A percentile compares a stretch with the other conserved stretches of the same genome.
Conservation (phyloP, 441 rosid genomes). For the Rhodomyrtus psidioides region DNA sequence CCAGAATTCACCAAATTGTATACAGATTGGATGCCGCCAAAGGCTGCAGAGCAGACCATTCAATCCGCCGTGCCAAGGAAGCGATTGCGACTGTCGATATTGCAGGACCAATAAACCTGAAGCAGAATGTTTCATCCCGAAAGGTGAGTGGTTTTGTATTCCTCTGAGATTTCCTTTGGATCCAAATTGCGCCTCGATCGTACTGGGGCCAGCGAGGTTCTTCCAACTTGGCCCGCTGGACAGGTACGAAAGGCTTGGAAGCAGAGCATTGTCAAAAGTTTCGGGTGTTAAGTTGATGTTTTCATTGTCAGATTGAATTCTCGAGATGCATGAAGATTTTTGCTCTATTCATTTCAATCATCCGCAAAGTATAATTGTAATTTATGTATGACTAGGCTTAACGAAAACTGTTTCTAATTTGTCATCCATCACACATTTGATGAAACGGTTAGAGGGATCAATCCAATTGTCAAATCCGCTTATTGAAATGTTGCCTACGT, state of each 20-base stretch:
- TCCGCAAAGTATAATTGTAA: background rate
- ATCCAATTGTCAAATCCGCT: background rate
- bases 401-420: background rate
- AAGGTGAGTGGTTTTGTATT: background rate
- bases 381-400: background rate
- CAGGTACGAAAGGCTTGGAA: no score
- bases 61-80: background rate
- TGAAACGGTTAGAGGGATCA: background rate
- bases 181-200: no score
- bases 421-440: background rate
- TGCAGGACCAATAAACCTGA: background rate
- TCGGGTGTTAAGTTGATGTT: background rate
- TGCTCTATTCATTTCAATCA: background rate
- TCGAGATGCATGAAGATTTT: background rate
- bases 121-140: background rate
- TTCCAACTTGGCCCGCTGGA: no score
- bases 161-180: background rate
- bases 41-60: background rate
- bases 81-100: rapidly evolving
- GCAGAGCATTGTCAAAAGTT: background rate
- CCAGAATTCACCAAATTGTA: background rate
- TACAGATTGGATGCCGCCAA: background rate
- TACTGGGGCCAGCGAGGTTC: no score
- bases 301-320: background rate
- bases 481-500: background rate